Evolutionary conservation across 2,329 filamentous ascomycete species (phyloP).

Genomic region (Tricladium varicosporioides): DNA sequence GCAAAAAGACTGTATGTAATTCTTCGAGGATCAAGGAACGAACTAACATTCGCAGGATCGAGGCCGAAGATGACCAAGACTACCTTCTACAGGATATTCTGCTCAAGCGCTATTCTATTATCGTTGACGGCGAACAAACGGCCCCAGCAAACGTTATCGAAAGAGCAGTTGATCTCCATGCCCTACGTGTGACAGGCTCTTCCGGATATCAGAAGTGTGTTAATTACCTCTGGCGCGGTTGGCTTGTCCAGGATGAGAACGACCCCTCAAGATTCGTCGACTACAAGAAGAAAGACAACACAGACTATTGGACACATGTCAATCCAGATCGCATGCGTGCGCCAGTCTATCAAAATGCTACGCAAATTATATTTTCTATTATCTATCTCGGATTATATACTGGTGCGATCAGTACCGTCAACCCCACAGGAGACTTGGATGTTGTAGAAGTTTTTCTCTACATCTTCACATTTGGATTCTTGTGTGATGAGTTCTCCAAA

Average conservation of each 20-base stretch:
- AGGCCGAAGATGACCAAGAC: slow-evolving; percentile 73
- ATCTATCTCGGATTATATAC: slow-evolving; percentile 86
- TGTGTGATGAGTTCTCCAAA: slow-evolving; percentile 84
- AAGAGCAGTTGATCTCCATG: slow-evolving; percentile 89
- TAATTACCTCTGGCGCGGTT: slow-evolving; percentile 87
- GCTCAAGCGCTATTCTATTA: slow-evolving; percentile 83
- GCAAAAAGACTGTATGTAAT: slow-evolving; percentile 67
- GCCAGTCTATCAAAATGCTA: slow-evolving; percentile 86
- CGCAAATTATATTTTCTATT: slow-evolving; percentile 81
- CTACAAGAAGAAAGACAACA: slow-evolving; percentile 79
- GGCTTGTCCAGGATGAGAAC: slow-evolving; percentile 93
- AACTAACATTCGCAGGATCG: slow-evolving; percentile 59
- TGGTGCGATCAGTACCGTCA: slow-evolving; percentile 89
- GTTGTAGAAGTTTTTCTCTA: slow-evolving; percentile 82
- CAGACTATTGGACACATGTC: slow-evolving; percentile 75
- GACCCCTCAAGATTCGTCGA: slow-evolving; percentile 88
- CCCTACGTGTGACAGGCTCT: slow-evolving; percentile 81
- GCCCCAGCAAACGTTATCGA: slow-evolving; percentile 85
- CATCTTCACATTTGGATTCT: slow-evolving; percentile 85
- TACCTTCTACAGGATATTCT: slow-evolving; percentile 81
- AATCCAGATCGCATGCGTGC: slow-evolving; percentile 93
- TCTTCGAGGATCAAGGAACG: not conserved
- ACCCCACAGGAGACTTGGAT: slow-evolving; percentile 79
- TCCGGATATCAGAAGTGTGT: slow-evolving; percentile 94
- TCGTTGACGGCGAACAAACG: slow-evolving; percentile 69